Base-by-base conservation (phyloP, 1,139 yeast genomes). In the Blastobotrys serpentis region DNA sequence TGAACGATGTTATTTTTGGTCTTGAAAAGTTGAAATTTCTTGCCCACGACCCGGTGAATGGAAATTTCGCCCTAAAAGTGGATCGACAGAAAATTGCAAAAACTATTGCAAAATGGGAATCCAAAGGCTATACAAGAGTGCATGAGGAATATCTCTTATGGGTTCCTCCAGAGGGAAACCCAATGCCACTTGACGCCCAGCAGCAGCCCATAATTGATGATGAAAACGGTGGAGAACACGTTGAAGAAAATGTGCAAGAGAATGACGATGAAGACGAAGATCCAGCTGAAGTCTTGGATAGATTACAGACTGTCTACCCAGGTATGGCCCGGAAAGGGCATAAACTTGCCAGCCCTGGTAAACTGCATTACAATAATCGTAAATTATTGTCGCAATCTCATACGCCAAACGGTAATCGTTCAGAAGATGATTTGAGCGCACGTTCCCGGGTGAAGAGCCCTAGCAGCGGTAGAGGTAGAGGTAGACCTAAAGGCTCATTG, bases 1-100 rank as follows among this genome's bases (percentile, higher is more conserved):
- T 60, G 3, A 86, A 92, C 11, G 98, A 92, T 67, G 90, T 90
- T 0, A 76, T 90, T 5, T 86, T 86, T 43, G 96, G 95, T 0
- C 71, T 92, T 22, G 98, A 92, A 63, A 85, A 83, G 51, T 67
- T 92, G 17, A 75, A 79, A 36, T 81, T 85, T 3, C 70, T 92
- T 33, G 66, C 78, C 1, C 71, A 76, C 44, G 75, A 76, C 50
- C 46, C 72, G 71, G 1, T 47, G 16, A 43, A 42, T 17, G 55
- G 55, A 17, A 38, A 43, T 13, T 87, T 80, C 64, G 82, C 78
- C 0, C 72, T 90, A 1, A 70, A 70, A 3, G 68, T 87, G 5
- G 78, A 86, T 55, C 56, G 76, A 42, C 58, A 61, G 0, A 63
- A 67, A 14, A 71, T 89, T 2, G 67, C 75, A 38, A 50, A 56